Conservation (phyloP, 78 protist species). For the Cavenderia fasciculata region DNA sequence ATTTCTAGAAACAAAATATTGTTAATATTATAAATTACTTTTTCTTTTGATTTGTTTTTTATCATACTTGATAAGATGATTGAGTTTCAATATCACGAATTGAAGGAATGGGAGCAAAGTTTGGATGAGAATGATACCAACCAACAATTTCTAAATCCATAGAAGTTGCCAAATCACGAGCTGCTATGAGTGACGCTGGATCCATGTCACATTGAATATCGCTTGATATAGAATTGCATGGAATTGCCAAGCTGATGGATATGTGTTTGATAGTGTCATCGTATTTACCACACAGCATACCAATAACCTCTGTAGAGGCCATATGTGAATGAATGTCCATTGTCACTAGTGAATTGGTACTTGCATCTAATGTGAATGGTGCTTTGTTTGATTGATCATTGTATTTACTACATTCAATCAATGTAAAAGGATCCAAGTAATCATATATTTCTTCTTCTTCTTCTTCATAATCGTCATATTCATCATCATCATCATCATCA, state of each 20-base stretch:
- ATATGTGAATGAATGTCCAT: slow-evolving; percentile 81
- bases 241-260: slow-evolving; percentile 39
- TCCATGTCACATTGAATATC: slow-evolving; percentile 86
- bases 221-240: slow-evolving; percentile 35
- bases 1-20: not conserved
- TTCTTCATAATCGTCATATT: not conserved
- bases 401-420: slow-evolving; percentile 28
- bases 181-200: slow-evolving; percentile 51
- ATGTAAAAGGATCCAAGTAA: slow-evolving; percentile 44
- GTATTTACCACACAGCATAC: slow-evolving; percentile 81
- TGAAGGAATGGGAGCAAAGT: slow-evolving; percentile 85
- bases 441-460: not conserved
- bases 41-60: not conserved
- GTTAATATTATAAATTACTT: too few species aligned
- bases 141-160: slow-evolving; percentile 73
- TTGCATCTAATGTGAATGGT: slow-evolving; percentile 55
- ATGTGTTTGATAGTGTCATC: slow-evolving; percentile 25
- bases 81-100: slow-evolving; percentile 86
- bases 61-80: slow-evolving; percentile 50
- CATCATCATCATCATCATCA: not conserved
- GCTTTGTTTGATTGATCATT: slow-evolving; percentile 18
- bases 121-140: slow-evolving; percentile 92
- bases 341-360: slow-evolving; percentile 6
- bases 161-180: slow-evolving; percentile 16
- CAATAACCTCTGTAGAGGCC: slow-evolving; percentile 82